Conservation (phyloP, 108 stramenopile genomes). For the Craspedostauros australis region DNA sequence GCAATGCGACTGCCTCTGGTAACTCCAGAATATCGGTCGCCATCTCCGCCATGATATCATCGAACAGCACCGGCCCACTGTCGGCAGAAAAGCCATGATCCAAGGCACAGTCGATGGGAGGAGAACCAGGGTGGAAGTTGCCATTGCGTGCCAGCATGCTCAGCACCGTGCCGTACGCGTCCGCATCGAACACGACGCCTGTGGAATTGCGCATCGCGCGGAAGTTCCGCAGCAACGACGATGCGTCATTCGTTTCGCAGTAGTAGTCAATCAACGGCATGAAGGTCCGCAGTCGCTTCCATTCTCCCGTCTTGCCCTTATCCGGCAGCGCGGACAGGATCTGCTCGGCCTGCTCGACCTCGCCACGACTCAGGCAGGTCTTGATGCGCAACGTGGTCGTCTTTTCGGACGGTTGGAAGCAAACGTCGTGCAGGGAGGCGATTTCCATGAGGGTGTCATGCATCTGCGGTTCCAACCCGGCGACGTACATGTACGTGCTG, state of each 20-base stretch:
- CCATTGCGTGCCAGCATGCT: constrained; percentile 54
- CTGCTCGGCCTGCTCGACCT: constrained; percentile 60
- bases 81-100: constrained; percentile 28
- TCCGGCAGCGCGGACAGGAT: constrained; percentile 35
- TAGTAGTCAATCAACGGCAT: constrained; percentile 65
- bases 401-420: constrained; percentile 69
- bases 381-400: constrained; percentile 66
- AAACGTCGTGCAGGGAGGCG: constrained; percentile 65
- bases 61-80: constrained; percentile 61
- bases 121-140: constrained; percentile 38
- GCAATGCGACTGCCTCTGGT: constrained; percentile 38
- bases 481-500: constrained; percentile 53
- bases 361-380: constrained; percentile 43
- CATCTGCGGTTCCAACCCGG: constrained; percentile 2
- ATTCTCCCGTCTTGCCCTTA: constrained; percentile 6
- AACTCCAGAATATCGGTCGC: constrained; percentile 66
- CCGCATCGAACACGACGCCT: constrained; percentile 57
- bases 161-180: constrained; percentile 59
- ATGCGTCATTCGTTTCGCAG: constrained; percentile 43
- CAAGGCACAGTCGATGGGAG: constrained; percentile 37
- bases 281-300: constrained; percentile 57
- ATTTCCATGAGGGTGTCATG: constrained; percentile 46
- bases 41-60: constrained; percentile 66
- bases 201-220: constrained; percentile 41
- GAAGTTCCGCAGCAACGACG: constrained; percentile 49